Percentiles rank a stretch among this genome's conserved stretches.
phyloP scores from a whole-genome alignment of 2,329 filamentous ascomycete species.

The Exophiala aquamarina region DNA sequence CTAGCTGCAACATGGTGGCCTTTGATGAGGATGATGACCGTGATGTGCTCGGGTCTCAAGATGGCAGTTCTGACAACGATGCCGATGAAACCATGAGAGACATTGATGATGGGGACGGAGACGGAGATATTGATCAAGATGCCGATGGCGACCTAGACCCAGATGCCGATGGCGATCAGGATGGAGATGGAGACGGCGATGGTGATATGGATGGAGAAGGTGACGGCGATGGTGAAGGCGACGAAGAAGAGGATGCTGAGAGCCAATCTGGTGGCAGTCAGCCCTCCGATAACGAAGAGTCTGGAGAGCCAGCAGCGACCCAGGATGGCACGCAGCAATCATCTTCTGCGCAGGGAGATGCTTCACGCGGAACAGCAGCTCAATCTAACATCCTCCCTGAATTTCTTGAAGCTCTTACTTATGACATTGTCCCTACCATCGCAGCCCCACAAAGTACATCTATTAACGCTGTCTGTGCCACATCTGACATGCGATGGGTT shows the following conservation, averaged over 20 bases:
- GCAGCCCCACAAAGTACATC: constrained; percentile 94
- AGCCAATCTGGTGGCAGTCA: constrained; percentile 35
- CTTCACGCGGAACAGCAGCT: constrained; percentile 18
- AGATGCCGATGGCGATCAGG: constrained; percentile 36
- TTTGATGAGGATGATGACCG: constrained; percentile 37
- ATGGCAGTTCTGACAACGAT: constrained; percentile 51
- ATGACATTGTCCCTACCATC: constrained; percentile 96
- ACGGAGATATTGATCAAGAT: constrained; percentile 41
- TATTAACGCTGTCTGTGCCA: constrained; percentile 88
- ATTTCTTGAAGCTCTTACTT: constrained; percentile 74
- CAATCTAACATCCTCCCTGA: constrained; percentile 66
- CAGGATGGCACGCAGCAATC: constrained; percentile 34
- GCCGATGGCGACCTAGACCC: constrained; percentile 43
- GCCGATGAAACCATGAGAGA: constrained; percentile 47
- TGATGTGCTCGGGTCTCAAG: constrained; percentile 43
- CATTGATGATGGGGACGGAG: constrained; percentile 38
- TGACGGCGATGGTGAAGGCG: constrained; percentile 48
- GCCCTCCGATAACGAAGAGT: constrained; percentile 40
- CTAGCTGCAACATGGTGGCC: constrained; percentile 30
- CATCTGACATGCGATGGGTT: constrained; percentile 91
- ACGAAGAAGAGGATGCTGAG: constrained; percentile 49
- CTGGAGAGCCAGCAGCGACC: constrained; percentile 41
- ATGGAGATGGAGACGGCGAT: constrained; percentile 39
- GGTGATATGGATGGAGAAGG: constrained; percentile 45
- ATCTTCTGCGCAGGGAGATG: constrained; percentile 28